Base-by-base conservation (phyloP, 768 basidiomycete species). In the Roridomyces roridus region DNA sequence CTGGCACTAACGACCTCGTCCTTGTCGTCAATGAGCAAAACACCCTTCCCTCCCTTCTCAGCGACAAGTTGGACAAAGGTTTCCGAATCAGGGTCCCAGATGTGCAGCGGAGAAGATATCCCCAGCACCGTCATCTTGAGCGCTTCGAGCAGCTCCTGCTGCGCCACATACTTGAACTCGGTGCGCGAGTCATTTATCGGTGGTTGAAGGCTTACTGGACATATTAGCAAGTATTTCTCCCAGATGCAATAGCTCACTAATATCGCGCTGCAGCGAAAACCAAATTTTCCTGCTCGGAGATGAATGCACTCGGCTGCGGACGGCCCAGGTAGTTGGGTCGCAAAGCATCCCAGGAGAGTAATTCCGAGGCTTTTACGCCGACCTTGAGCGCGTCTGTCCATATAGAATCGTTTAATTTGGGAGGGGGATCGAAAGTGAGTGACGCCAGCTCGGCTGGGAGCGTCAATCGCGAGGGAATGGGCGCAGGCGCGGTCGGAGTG, bases 291-390 rank as follows among this genome's bases (percentile, higher is more conserved):
- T 91, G 89, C 67, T 92, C 89, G 5, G 90, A 88, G 21, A 93
- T 70, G 64, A 92, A 88, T 0, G 86, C 76, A 0, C 85, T 80
- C 0, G 75, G 71, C 17, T 72, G 68, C 10, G 76, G 67, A 12
- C 58, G 57, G 5, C 55, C 58, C 1, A 67, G 62, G 48, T 72
- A 73, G 4, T 72, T 70, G 5, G 74, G 65, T 24, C 77, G 74
- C 43, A 84, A 69, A 54, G 80, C 66, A 67, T 89, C 88, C 91
- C 91, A 92, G 3, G 87, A 89, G 46, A 82, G 65, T 5, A 79
- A 74, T 51, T 76, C 73, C 35, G 57, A 55, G 36, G 36, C 47
- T 37, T 39, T 31, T 17, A 34, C 29, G 11, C 53, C 49, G 11
- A 24, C 31, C 41, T 58, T 51, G 51, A 51, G 7, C 26, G 61